These are phyloP conservation scores for Penicillium argentinense DNA, from an alignment of 495 filamentous ascomycete species.

Conservation along the genomic window DNA sequence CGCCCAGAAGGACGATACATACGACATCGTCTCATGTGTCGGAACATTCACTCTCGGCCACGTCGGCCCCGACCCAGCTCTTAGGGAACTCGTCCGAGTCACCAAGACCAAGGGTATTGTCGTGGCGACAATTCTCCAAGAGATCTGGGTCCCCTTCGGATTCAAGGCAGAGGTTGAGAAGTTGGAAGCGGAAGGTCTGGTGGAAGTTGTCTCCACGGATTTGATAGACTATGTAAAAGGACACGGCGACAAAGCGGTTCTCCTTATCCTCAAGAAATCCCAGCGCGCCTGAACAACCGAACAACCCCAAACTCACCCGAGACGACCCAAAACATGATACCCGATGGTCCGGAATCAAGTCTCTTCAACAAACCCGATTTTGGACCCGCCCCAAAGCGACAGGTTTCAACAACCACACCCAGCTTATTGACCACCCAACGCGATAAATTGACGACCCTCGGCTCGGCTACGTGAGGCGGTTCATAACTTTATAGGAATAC, in stretches of 20 bases:
- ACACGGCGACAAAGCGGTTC: conserved; percentile 36
- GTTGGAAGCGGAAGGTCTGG: conserved; percentile 26
- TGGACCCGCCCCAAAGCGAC: conserved; percentile 1
- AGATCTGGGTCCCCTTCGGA: conserved; percentile 39
- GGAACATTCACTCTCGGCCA: conserved; percentile 50
- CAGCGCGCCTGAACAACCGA: conserved; percentile 15
- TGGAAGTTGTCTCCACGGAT: conserved; percentile 32
- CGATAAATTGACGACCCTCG: no score
- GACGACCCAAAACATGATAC: not conserved
- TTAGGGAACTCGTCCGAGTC: conserved; percentile 42
- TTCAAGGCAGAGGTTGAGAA: conserved; percentile 41
- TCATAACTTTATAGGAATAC: conserved; percentile 1
- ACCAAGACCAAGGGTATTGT: conserved; percentile 37
- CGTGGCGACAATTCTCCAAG: conserved; percentile 44
- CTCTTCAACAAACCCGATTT: not conserved
- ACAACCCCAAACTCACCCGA: not conserved
- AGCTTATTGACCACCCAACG: not conserved
- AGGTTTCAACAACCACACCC: conserved; percentile 1
- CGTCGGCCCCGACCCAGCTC: conserved; percentile 43
- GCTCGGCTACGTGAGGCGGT: not conserved
- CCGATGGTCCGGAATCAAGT: not conserved
- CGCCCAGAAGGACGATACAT: conserved; percentile 27
- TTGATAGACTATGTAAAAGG: conserved; percentile 40
- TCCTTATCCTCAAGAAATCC: conserved; percentile 35
- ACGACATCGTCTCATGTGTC: conserved; percentile 46